Evolutionary conservation across 176 grass and related monocot genomes (phyloP).

Genomic region (Zea luxurians): DNA sequence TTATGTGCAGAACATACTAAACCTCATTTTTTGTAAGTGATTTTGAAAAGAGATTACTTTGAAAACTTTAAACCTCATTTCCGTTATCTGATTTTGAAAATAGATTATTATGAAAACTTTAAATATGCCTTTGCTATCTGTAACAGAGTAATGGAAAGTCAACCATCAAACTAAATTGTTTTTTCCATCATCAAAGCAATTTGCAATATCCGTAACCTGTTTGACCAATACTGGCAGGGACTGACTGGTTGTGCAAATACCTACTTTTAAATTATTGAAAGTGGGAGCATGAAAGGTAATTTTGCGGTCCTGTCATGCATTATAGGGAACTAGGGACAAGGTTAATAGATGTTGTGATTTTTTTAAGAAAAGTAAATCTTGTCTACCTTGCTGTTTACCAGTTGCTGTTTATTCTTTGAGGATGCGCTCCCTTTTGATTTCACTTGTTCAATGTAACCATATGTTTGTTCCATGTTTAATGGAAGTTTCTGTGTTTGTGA

Average conservation of each 20-base stretch:
- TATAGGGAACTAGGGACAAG: neutral
- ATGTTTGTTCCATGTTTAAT: neutral
- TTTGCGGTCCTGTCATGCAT: conserved; percentile 22
- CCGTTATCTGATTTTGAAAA: conserved; percentile 10
- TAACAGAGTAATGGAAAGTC: conserved; percentile 25
- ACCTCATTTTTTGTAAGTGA: conserved; percentile 6
- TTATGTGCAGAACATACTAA: conserved; percentile 13
- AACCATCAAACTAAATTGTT: conserved; percentile 15
- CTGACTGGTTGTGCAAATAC: conserved; percentile 19
- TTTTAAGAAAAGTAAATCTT: neutral
- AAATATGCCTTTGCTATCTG: neutral
- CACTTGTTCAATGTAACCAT: conserved; percentile 5
- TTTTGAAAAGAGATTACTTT: conserved; percentile 7
- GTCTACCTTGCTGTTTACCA: neutral
- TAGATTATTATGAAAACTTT: conserved; percentile 1
- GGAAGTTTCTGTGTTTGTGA: neutral
- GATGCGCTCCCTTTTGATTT: conserved; percentile 1
- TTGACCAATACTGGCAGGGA: conserved; percentile 36
- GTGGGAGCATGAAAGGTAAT: conserved; percentile 33
- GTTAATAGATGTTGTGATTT: neutral
- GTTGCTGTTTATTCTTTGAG: neutral
- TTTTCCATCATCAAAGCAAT: conserved; percentile 4
- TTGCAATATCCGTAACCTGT: conserved; percentile 28
- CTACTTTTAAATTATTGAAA: conserved; percentile 40
- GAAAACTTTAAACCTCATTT: conserved; percentile 25